Base-by-base conservation (phyloP, 2,329 filamentous ascomycete species). In the Alternaria angustiovoidea region DNA sequence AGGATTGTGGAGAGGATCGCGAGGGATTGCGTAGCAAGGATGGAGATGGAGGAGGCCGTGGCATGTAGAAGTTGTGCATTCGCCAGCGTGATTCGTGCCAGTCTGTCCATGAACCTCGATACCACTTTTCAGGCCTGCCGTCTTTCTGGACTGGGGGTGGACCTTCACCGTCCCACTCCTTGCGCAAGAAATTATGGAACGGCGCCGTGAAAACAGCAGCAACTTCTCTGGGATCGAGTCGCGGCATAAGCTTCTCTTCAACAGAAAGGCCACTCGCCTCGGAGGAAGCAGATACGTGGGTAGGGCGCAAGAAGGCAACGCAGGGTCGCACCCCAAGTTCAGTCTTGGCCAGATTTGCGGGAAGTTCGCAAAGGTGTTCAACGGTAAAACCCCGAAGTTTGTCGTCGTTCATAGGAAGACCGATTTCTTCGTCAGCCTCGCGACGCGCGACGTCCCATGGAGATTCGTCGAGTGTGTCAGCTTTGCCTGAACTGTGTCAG, bases 371-470 rank as follows among this genome's bases (percentile, higher is more conserved):
- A 43, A 98, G 87, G 73, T 95, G 90, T 79, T 97, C 94, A 67
- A 98, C 89, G 55, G 85, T 84, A 80, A 97, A 97, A 1, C 92
- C 92, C 12, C 83, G 81, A 30, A 97, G 85, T 61, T 87, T 86
- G 58, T 76, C 71, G 73, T 93, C 88, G 68, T 88, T 84, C 72
- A 89, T 84, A 1, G 94, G 92, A 3, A 98, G 87, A 1, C 94
- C 94, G 66, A 98, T 97, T 78, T 98, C 94, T 78, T 98, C 94
- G 77, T 87, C 91, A 1, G 94, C 94, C 83, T 98, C 94, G 65
- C 94, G 88, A 22, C 94, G 88, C 8, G 94, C 93, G 52, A 94
- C 96, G 73, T 94, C 86, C 78, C 92, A 92, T 80, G 83, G 80
- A 1, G 83, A 85, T 75, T 90, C 88, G 8, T 75, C 61, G 9